Base-by-base conservation (phyloP, 768 basidiomycete genomes). In the Suillus ampliporus region DNA sequence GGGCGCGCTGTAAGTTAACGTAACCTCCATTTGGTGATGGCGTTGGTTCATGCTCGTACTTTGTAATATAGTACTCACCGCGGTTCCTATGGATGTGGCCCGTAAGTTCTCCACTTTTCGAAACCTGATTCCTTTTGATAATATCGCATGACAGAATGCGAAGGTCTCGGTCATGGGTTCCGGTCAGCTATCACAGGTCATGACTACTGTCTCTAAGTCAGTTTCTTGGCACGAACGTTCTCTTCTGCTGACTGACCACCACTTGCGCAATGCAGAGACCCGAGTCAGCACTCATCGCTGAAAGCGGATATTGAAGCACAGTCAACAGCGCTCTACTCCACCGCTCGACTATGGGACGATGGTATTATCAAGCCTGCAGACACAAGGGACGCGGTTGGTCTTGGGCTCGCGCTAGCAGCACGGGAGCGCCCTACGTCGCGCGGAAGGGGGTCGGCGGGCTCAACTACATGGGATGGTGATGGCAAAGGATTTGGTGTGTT, bases 31-130 rank as follows among this genome's bases (percentile, higher is more conserved):
- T 40, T 48, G 34, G 31, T 19, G 5, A 51, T 56, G 38, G 10
- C 23, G 38, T 60, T 44, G 54, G 40, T 54, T 57, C 66, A 56
- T 11, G 53, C 23, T 38, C 38, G 38, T 40, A 10, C 17, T 57
- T 47, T 56, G 46, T 53, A 54, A 66, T 54, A 9, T 57, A 95
- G 89, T 98, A 97, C 77, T 94, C 92, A 5, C 95, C 96, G 19
- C 84, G 94, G 63, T 97, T 98, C 84, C 76, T 98, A 57, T 98
- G 94, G 92, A 96, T 95, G 94, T 98, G 96, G 96, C 95, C 95
- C 62, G 92, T 93, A 77, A 70, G 90, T 79, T 40, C 50, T 5
- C 38, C 38, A 44, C 64, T 54, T 19, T 40, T 57, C 40, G 2
- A 50, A 41, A 13, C 47, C 59, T n/a, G 40, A n/a, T 44, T 54